phyloP scores from a whole-genome alignment of 163 green algal genomes.

The Scenedesmus sp. region DNA sequence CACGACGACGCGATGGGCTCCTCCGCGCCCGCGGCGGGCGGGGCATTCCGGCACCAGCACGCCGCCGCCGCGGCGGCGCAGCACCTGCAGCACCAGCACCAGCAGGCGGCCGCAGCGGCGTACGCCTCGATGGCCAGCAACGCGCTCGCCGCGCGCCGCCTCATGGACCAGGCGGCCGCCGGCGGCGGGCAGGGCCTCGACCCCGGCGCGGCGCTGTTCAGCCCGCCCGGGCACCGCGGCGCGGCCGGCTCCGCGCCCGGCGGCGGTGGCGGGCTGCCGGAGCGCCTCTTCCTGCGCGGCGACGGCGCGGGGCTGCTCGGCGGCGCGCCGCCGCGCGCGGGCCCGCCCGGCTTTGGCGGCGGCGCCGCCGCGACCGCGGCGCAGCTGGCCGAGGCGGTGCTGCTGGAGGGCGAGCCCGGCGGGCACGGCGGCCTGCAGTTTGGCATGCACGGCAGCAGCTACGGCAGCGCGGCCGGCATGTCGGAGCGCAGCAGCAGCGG shows the following conservation, averaged over 20 bases:
- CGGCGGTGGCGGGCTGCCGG: background rate
- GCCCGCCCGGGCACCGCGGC: background rate
- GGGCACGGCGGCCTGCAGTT: too few species aligned
- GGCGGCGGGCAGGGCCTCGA: too few species aligned
- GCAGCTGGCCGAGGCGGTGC: conserved; percentile 30
- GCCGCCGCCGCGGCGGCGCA: background rate
- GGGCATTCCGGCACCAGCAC: conserved; percentile 26
- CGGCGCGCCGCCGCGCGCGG: background rate
- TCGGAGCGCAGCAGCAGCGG: conserved; percentile 30
- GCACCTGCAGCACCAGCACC: conserved; percentile 14
- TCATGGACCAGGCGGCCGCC: too few species aligned
- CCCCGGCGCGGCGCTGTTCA: background rate
- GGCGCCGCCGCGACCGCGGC: conserved; percentile 12
- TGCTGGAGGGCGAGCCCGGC: conserved; percentile 25
- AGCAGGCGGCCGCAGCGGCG: background rate
- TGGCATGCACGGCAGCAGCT: background rate
- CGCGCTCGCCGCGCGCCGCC: too few species aligned
- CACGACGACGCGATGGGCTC: too few species aligned
- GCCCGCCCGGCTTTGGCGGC: background rate
- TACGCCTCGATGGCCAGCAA: too few species aligned
- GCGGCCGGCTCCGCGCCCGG: background rate
- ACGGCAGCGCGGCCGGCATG: conserved; percentile 7
- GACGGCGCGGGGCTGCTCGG: background rate
- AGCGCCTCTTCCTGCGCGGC: conserved; percentile 10
- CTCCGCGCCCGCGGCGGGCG: too few species aligned